Evolutionary conservation across 2,329 filamentous ascomycete species (phyloP), one percentile per base, ranked within the genome.

Genomic region (Alternaria triticimaculans): DNA sequence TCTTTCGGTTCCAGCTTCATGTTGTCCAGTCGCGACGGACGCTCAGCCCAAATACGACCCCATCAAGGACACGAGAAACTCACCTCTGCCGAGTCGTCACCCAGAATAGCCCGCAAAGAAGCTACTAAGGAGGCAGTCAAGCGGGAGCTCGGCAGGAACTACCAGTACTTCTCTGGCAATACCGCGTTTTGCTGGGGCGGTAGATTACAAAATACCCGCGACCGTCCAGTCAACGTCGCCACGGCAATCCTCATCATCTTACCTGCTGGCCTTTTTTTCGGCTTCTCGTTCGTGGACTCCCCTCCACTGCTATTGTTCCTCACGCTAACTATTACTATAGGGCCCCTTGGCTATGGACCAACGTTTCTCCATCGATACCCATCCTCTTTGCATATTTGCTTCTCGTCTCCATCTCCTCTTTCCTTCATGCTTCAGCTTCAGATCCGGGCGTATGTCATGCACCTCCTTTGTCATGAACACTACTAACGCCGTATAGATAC

Each of bases 131-230:
- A 74, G 46, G 80, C 76, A 53, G 69, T 82, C 25, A 82, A 82
- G 49, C 69, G 78, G 23, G 80, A 84, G 37, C 76, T 87, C 59
- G 89, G 92, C 55, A 90, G 87, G 69, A 97, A 97, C 72, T 92
- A 95, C 80, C 89, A 98, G 78, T 97, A 97, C 79, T 98, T 97
- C 74, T 88, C 92, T 48, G 96, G 96, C 49, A 99, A 98, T 76
- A 97, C 93, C 0, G 84, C 94, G 23, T 99, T 99, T 77, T 97
- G 90, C 78, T 85, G 92, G 63, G 91, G 92, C 33, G 96, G 96
- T 8, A 88, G 96, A 63, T 85, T 96, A 64, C 93, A 97, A 76
- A 97, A 98, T 80, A 91, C 96, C 37, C 88, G 89, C 71, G 92
- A 96, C 71, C 88, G 90, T 67, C 96, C 96, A 2, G 89, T 99